These are phyloP conservation scores for Phytophthora vignae DNA, from an alignment of 352 stramenopile genomes.

Conservation along the genomic window DNA sequence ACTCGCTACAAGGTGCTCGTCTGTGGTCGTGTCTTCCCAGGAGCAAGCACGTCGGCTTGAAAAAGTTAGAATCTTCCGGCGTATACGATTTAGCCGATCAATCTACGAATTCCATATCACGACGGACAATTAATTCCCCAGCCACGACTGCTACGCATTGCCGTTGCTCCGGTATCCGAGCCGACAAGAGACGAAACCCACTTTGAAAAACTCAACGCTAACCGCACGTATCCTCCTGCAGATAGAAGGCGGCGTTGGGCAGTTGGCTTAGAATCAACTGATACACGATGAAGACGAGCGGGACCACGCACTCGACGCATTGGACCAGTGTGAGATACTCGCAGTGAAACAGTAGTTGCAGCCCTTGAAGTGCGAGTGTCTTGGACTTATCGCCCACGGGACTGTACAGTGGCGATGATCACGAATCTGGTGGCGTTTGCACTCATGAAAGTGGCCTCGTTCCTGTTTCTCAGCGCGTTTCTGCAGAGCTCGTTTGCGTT, in stretches of 20 bases:
- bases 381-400: background rate
- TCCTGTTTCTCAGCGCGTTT: conserved; percentile 30
- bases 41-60: background rate
- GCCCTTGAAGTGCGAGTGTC: conserved; percentile 5
- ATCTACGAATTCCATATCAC: background rate
- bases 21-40: background rate
- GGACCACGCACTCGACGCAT: conserved; percentile 41
- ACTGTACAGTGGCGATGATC: background rate
- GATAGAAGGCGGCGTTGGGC: conserved; percentile 37
- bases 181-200: background rate
- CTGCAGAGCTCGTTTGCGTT: conserved; percentile 38
- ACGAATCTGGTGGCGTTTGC: conserved; percentile 28
- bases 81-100: background rate
- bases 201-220: background rate
- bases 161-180: background rate
- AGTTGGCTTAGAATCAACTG: conserved; percentile 35
- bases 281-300: conserved; percentile 35
- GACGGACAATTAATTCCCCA: background rate
- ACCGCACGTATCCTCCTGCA: background rate
- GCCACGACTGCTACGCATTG: background rate
- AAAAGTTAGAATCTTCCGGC: background rate
- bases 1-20: background rate
- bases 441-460: conserved; percentile 38
- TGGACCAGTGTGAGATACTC: conserved; percentile 37
- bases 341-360: conserved; percentile 39